Evolutionary conservation across 768 basidiomycete species (phyloP).

Genomic region (Panus rudis): DNA sequence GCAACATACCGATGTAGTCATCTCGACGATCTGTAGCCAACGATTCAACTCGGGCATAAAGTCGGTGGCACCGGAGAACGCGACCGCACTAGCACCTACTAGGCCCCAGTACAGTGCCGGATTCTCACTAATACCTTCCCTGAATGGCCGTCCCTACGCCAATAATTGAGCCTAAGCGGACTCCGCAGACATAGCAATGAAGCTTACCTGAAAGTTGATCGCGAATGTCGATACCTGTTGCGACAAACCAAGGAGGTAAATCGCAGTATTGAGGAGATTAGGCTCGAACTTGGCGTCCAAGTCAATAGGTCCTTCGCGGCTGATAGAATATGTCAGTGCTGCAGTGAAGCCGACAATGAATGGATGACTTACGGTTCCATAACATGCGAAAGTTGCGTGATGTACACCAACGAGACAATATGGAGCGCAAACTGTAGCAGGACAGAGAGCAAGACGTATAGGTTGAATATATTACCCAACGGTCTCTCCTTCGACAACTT

Average conservation of each 20-base stretch:
- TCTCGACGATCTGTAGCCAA: slow-evolving; percentile 96
- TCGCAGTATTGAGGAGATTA: slow-evolving; percentile 89
- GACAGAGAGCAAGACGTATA: slow-evolving; percentile 91
- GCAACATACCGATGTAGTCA: slow-evolving; percentile 42
- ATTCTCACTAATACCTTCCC: slow-evolving; percentile 96
- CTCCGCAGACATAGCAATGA: not conserved
- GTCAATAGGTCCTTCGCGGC: slow-evolving; percentile 68
- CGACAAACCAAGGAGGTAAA: slow-evolving; percentile 90
- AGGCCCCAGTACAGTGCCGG: slow-evolving; percentile 89
- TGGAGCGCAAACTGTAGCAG: slow-evolving; percentile 91
- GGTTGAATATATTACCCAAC: slow-evolving; percentile 91
- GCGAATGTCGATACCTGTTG: slow-evolving; percentile 99
- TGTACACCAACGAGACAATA: slow-evolving; percentile 85
- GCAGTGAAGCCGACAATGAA: not conserved
- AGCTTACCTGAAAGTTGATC: slow-evolving; percentile 86
- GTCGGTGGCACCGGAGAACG: slow-evolving; percentile 90
- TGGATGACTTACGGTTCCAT: slow-evolving; percentile 66
- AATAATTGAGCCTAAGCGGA: not conserved
- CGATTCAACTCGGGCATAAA: slow-evolving; percentile 92
- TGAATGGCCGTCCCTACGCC: slow-evolving; percentile 85
- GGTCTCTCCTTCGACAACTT: slow-evolving; percentile 91
- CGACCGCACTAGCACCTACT: slow-evolving; percentile 81
- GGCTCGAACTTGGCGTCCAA: slow-evolving; percentile 97
- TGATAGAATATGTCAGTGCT: slow-evolving; percentile 24
- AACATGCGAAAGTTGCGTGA: slow-evolving; percentile 76